Conservation (phyloP, 345 rosid genomes). For the Eucalyptus pauciflora region DNA sequence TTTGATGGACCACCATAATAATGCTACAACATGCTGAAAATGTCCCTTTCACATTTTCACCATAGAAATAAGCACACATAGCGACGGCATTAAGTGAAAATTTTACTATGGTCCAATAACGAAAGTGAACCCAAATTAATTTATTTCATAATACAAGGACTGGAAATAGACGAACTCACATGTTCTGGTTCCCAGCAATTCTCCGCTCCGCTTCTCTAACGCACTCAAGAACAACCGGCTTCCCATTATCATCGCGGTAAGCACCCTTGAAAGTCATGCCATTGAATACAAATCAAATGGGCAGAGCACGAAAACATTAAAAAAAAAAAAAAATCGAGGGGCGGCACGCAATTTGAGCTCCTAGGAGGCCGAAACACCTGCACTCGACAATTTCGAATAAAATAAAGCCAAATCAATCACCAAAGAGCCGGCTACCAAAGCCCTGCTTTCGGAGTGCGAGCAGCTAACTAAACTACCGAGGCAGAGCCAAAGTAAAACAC, state of each 20-base stretch:
- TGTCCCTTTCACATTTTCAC: background rate
- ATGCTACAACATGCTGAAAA: background rate
- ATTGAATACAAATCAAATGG: background rate
- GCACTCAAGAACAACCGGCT: conserved; percentile 84
- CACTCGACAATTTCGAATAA: background rate
- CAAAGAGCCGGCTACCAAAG: accelerated
- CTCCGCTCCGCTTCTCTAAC: conserved; percentile 90
- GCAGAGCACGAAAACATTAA: background rate
- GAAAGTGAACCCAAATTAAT: background rate
- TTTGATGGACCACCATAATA: background rate
- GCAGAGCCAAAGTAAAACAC: background rate
- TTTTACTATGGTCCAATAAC: background rate
- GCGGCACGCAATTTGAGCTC: background rate
- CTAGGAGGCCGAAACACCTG: background rate
- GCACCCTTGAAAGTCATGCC: conserved; percentile 47
- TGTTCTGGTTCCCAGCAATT: conserved; percentile 58
- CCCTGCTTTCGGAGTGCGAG: background rate
- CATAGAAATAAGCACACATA: background rate
- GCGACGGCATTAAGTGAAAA: background rate
- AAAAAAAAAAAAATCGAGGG: background rate
- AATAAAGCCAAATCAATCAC: background rate
- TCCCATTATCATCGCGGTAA: conserved; percentile 89
- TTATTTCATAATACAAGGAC: background rate
- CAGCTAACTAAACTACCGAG: background rate
- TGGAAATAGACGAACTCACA: conserved; percentile 29